These are phyloP conservation scores for Globisporangium iwayamae DNA, from an alignment of 352 stramenopile species.

Conservation along the genomic window DNA sequence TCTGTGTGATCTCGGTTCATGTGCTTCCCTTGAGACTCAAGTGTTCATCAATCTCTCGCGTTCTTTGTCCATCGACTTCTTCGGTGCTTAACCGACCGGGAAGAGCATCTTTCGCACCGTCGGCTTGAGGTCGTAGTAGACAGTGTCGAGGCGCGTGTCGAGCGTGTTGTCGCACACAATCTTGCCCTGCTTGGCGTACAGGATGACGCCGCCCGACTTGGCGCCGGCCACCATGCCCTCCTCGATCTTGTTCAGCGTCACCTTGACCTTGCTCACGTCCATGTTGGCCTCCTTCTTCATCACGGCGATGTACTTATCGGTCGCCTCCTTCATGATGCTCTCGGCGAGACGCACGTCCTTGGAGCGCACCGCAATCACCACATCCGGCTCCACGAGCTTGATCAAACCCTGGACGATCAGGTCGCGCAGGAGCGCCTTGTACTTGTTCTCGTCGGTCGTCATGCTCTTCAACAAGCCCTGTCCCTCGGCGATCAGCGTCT, in stretches of 20 bases:
- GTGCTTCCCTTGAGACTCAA: neutral
- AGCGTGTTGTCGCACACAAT: conserved; percentile 99
- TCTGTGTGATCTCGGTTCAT: neutral
- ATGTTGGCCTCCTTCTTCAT: conserved; percentile 91
- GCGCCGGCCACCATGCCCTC: conserved; percentile 80
- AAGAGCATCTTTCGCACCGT: conserved; percentile 79
- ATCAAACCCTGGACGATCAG: conserved; percentile 98
- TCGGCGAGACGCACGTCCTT: conserved; percentile 90
- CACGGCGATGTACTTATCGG: conserved; percentile 76
- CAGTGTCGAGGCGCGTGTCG: conserved; percentile 80
- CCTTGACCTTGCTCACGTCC: conserved; percentile 87
- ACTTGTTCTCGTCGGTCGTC: conserved; percentile 81
- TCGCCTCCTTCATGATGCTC: conserved; percentile 84
- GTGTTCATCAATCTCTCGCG: neutral
- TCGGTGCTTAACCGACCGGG: conserved; percentile 36
- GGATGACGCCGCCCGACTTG: conserved; percentile 79
- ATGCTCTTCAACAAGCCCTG: conserved; percentile 48
- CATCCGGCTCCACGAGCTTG: conserved; percentile 96
- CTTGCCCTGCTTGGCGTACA: conserved; percentile 91
- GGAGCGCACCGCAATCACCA: conserved; percentile 89
- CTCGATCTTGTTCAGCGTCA: conserved; percentile 87
- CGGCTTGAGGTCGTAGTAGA: conserved; percentile 84
- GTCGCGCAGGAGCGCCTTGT: conserved; percentile 93
- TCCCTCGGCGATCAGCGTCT: conserved; percentile 73
- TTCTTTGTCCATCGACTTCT: neutral